Evolutionary conservation across 768 basidiomycete species (phyloP).

Genomic region (Xerocomellus dryophilus): DNA sequence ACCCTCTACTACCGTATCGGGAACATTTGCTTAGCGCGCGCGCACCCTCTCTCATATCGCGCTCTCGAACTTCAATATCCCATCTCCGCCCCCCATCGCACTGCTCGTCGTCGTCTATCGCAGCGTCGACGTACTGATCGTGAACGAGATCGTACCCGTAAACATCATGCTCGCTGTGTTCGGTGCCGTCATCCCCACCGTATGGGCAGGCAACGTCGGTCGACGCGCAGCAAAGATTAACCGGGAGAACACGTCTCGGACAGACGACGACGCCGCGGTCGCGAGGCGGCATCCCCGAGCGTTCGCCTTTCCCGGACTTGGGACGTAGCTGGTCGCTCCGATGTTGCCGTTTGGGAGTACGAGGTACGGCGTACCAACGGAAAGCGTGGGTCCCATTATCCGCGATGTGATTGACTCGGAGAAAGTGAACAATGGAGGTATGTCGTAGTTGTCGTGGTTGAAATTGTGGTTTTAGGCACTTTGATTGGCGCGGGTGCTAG

Average conservation of each 20-base stretch:
- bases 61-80: slow-evolving; percentile 34
- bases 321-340: slow-evolving; percentile 18
- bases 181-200: slow-evolving; percentile 34
- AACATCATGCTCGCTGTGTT: slow-evolving; percentile 33
- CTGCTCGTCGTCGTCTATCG: slow-evolving; percentile 32
- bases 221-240: not conserved
- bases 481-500: not conserved
- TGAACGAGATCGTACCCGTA: slow-evolving; percentile 29
- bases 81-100: slow-evolving; percentile 29
- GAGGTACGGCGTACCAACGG: not conserved
- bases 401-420: not conserved
- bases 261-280: not conserved
- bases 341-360: slow-evolving; percentile 7
- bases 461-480: not conserved
- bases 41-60: slow-evolving; percentile 30
- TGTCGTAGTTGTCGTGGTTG: not conserved
- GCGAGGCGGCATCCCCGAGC: not conserved
- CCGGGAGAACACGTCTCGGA: not conserved
- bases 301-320: slow-evolving; percentile 15
- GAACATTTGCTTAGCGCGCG: slow-evolving; percentile 24
- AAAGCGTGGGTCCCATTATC: not conserved
- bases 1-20: no score
- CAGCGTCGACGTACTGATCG: slow-evolving; percentile 14
- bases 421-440: slow-evolving; percentile 1
- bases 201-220: slow-evolving; percentile 25